Evolutionary conservation across 345 rosid species (phyloP).

Genomic region (Arabis alpina): DNA sequence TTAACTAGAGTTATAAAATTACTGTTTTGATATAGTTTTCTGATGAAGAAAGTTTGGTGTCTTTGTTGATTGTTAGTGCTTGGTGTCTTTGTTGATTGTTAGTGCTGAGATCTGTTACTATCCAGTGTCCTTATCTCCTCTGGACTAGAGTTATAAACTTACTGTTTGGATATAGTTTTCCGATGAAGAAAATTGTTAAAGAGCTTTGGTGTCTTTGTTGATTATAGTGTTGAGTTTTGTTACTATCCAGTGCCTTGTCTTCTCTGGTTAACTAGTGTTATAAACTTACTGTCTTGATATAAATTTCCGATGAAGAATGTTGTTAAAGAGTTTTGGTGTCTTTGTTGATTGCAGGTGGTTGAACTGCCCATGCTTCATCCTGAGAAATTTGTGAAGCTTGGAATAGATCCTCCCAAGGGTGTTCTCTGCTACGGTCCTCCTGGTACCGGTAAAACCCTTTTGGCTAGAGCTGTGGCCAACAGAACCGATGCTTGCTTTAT

Average conservation of each 20-base stretch:
- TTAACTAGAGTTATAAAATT: background rate
- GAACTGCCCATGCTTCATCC: constrained; percentile 99
- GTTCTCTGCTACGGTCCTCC: constrained; percentile 99
- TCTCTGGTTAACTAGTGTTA: background rate
- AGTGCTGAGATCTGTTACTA: constrained; percentile 11
- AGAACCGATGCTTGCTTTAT: constrained; percentile 99
- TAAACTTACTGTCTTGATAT: background rate
- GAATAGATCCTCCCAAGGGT: constrained; percentile 99
- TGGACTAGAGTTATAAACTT: background rate
- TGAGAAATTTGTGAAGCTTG: constrained; percentile 97
- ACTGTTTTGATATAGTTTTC: background rate
- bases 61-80: too few species aligned
- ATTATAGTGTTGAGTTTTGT: constrained; percentile 22
- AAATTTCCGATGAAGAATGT: background rate
- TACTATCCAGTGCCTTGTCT: background rate
- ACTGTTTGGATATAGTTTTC: background rate
- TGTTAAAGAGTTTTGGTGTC: background rate
- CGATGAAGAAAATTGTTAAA: background rate
- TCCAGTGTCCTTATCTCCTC: background rate
- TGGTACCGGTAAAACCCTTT: constrained; percentile 93
- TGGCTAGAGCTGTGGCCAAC: constrained; percentile 98
- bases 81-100: too few species aligned
- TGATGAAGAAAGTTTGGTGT: background rate
- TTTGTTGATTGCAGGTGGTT: constrained; percentile 70
- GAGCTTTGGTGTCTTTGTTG: background rate